A percentile compares a stretch with the other conserved stretches of the same genome.
Conservation (phyloP, 2,329 filamentous ascomycete species). For the Trichoderma asperellum region DNA sequence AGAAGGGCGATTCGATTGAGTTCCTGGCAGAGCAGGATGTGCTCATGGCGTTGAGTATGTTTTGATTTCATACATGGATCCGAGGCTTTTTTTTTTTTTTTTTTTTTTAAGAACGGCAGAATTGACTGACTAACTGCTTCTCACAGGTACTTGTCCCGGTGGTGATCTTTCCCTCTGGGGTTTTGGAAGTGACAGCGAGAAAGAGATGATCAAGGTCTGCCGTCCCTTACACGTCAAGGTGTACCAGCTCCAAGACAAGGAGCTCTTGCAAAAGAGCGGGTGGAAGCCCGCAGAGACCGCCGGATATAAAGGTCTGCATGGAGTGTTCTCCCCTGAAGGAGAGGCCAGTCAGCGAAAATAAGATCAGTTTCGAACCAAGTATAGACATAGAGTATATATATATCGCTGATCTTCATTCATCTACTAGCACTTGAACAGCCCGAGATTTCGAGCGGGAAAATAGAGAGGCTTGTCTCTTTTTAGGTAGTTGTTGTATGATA, state of each 20-base stretch:
- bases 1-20: conserved; percentile 65
- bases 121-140: not conserved
- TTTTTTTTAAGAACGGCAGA: not conserved
- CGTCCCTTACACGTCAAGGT: conserved; percentile 76
- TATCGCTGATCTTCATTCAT: not conserved
- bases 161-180: conserved; percentile 84
- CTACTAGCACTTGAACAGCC: not conserved
- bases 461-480: not conserved
- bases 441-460: too few species aligned
- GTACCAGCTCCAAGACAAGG: conserved; percentile 61
- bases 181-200: conserved; percentile 69
- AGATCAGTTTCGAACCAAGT: not conserved
- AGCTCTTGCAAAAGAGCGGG: conserved; percentile 53
- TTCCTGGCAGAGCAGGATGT: conserved; percentile 82
- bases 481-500: not conserved
- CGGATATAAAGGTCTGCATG: conserved; percentile 68
- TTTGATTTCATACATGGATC: too few species aligned
- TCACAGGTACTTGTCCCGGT: conserved; percentile 70
- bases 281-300: conserved; percentile 67
- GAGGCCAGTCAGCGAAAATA: conserved; percentile 28
- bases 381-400: not conserved
- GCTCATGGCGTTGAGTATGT: conserved; percentile 60
- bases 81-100: too few species aligned
- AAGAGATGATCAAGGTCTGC: conserved; percentile 71
- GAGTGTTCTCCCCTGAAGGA: conserved; percentile 44